These are phyloP conservation scores for Glomus cerebriforme DNA, from an alignment of 192 early-diverging fungal species.

Conservation along the genomic window DNA sequence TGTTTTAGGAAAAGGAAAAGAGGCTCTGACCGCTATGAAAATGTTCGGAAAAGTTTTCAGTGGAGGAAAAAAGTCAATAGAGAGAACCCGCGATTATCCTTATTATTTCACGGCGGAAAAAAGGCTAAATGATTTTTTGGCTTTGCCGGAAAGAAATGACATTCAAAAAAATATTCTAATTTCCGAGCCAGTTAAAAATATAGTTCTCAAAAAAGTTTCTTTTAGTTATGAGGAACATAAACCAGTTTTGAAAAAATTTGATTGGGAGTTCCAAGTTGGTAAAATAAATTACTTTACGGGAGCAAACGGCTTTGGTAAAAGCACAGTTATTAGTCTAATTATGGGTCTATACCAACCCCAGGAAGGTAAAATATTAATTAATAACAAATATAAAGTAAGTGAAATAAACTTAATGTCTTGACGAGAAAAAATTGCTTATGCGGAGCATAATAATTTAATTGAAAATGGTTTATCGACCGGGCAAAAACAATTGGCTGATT, in stretches of 20 bases:
- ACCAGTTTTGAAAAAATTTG: slow-evolving; percentile 9
- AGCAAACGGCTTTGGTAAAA: slow-evolving; percentile 14
- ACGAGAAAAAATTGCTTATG: slow-evolving; percentile 10
- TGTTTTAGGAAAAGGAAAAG: slow-evolving; percentile 2
- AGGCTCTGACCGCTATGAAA: neutral
- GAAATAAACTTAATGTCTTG: slow-evolving; percentile 7
- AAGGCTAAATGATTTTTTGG: neutral
- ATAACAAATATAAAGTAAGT: slow-evolving; percentile 3
- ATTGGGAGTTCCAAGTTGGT: neutral
- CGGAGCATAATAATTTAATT: slow-evolving; percentile 16
- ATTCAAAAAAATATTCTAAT: slow-evolving; percentile 12
- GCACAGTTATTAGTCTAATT: slow-evolving; percentile 13
- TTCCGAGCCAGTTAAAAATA: neutral
- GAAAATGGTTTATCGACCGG: slow-evolving; percentile 28
- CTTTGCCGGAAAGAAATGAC: neutral
- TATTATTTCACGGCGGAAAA: neutral
- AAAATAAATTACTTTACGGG: slow-evolving; percentile 1
- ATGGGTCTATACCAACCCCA: slow-evolving; percentile 13
- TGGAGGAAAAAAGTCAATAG: neutral
- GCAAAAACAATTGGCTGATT: slow-evolving; percentile 19
- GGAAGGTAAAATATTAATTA: slow-evolving; percentile 2
- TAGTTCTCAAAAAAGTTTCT: slow-evolving; percentile 4
- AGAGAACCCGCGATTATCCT: neutral
- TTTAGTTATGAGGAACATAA: slow-evolving; percentile 9
- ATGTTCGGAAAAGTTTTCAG: neutral